Conservation (phyloP, 257 asterid genomes). For the Solanum lycopersicoides region DNA sequence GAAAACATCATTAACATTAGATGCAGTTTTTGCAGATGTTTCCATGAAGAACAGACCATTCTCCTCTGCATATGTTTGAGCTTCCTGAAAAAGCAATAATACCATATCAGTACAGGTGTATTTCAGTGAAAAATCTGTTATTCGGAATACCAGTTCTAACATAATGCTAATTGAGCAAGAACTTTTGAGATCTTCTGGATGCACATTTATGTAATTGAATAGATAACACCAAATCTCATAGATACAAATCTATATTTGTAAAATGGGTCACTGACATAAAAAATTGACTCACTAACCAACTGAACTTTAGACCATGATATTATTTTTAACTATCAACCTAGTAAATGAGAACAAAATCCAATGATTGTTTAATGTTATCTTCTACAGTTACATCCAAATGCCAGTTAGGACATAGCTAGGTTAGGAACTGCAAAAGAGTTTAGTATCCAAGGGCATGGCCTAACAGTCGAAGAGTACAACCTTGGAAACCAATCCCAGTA, state of each 20-base stretch:
- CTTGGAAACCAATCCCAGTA: not conserved
- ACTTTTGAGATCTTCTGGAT: not conserved
- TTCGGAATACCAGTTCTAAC: not conserved
- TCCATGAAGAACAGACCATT: constrained; percentile 66
- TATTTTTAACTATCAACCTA: not conserved
- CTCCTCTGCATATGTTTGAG: constrained; percentile 51
- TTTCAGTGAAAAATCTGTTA: not conserved
- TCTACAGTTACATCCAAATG: not conserved
- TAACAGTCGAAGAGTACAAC: not conserved
- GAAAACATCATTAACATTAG: constrained; percentile 41
- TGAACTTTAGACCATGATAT: not conserved
- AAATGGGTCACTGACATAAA: not conserved
- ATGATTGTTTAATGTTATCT: not conserved
- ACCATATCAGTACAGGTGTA: not conserved
- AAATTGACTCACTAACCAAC: not conserved
- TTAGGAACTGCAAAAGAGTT: not conserved
- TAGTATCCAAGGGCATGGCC: not conserved
- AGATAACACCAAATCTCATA: not conserved
- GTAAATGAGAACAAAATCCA: not conserved
- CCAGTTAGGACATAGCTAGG: not conserved
- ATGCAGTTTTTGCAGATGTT: constrained; percentile 67
- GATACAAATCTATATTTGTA: not conserved
- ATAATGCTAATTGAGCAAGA: not conserved
- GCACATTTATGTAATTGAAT: not conserved
- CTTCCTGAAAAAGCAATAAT: constrained; percentile 37